Conservation (phyloP, 1,139 yeast genomes). For the Yamadazyma oceani region DNA sequence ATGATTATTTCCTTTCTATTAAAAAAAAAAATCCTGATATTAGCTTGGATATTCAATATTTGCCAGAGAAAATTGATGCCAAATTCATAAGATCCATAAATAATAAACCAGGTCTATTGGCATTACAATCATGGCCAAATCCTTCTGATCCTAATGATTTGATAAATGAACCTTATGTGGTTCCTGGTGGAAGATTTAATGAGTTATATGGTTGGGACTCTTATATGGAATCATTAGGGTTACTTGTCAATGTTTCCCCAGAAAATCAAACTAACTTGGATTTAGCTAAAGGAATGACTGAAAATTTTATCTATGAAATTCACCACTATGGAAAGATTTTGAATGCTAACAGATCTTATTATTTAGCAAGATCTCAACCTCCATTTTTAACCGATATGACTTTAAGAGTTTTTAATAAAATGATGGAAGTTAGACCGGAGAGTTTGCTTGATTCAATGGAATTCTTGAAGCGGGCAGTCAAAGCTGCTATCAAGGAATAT, state of each 20-base stretch:
- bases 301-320: conserved; percentile 88
- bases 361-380: conserved; percentile 91
- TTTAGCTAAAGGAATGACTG: conserved; percentile 88
- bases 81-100: conserved; percentile 76
- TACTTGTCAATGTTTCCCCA: conserved; percentile 62
- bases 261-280: conserved; percentile 41
- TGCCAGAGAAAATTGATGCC: conserved; percentile 62
- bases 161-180: conserved; percentile 81
- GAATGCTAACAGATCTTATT: conserved; percentile 93
- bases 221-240: conserved; percentile 86
- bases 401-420: conserved; percentile 62
- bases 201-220: conserved; percentile 99
- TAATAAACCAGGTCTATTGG: conserved; percentile 81
- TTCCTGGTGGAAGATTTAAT: conserved; percentile 96
- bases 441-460: conserved; percentile 43
- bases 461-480: conserved; percentile 61
- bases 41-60: conserved; percentile 70
- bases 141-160: conserved; percentile 51
- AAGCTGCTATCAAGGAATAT: conserved; percentile 88
- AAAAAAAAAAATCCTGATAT: conserved; percentile 57
- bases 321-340: conserved; percentile 87
- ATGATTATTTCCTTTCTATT: conserved; percentile 60
- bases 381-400: conserved; percentile 98
- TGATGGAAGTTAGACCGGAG: conserved; percentile 45
- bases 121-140: conserved; percentile 66